A percentile compares a stretch with the other conserved stretches of the same genome.
phyloP scores from a whole-genome alignment of 1,139 yeast species.

The Meyerozyma guilliermondii region DNA sequence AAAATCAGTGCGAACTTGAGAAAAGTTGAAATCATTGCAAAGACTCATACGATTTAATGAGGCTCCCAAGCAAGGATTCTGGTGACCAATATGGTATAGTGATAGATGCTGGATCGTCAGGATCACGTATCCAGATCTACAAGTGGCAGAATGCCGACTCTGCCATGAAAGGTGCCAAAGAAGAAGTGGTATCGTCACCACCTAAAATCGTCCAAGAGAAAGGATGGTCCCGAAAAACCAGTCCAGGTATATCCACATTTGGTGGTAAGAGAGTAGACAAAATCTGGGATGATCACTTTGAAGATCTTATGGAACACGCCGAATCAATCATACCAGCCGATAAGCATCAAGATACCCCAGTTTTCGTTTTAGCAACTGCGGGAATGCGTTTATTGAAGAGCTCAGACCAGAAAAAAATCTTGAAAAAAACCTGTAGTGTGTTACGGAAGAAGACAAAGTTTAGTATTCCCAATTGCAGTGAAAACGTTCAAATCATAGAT shows the following conservation, averaged over 20 bases:
- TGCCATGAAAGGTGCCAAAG: conserved; percentile 17
- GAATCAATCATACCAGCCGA: conserved; percentile 52
- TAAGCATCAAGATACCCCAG: conserved; percentile 54
- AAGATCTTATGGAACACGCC: conserved; percentile 52
- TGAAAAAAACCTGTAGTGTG: conserved; percentile 47
- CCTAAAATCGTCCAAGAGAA: conserved; percentile 58
- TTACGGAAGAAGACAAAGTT: conserved; percentile 48
- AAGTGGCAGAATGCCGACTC: conserved; percentile 53
- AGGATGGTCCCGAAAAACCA: conserved; percentile 56
- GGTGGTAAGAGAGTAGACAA: conserved; percentile 36
- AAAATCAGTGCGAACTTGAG: not conserved
- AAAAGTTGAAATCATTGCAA: not conserved
- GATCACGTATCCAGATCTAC: conserved; percentile 68
- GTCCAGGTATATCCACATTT: conserved; percentile 67
- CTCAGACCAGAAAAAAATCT: conserved; percentile 39
- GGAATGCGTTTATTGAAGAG: conserved; percentile 68
- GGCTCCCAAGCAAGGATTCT: conserved; percentile 1
- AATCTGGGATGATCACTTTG: conserved; percentile 60
- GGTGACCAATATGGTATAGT: conserved; percentile 57
- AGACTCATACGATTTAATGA: not conserved
- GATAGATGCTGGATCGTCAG: conserved; percentile 79
- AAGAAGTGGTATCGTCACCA: conserved; percentile 40
- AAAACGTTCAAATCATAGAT: conserved; percentile 67
- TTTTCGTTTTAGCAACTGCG: conserved; percentile 74
- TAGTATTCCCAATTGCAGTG: conserved; percentile 43